Evolutionary conservation across 768 basidiomycete genomes (phyloP), one percentile per base, ranked within the genome.

Genomic region (Suillus sp.): DNA sequence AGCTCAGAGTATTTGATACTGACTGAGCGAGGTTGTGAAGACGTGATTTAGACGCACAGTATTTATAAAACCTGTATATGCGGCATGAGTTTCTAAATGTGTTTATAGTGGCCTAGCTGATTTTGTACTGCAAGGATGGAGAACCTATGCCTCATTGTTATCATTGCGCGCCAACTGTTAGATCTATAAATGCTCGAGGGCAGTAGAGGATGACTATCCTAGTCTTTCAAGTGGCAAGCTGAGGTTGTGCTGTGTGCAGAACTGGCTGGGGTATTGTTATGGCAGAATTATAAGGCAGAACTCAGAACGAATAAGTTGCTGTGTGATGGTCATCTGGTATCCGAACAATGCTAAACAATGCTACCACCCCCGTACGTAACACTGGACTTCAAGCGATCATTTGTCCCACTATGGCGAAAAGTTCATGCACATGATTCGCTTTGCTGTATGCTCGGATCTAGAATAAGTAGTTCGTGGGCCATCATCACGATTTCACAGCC

Each of bases 391-490:
- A 30, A 2, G 30, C 4, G 2, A 30, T 2, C 32, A 5, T 32
- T 32, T 32, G 7, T 32, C 8, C 32, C 32, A 40, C 40, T 38
- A 14, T 38, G 37, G 8, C 11, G n/a, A 22, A 22, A 45, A 47
- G 22, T 13, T 47, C 22, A 14, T n/a, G n/a, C n/a, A n/a, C n/a
- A n/a, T n/a, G n/a, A 25, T 47, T 13, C 22, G 13, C 22, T 14
- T n/a, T 47, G 45, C 45, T 47, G 45, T 47, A 47, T 47, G 22
- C 42, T 43, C 42, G 20, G n/a, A 45, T 45, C 43, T 43, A 34
- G 32, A 34, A 8, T 34, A n/a, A n/a, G n/a, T n/a, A 34, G 32
- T 8, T 34, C 7, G 32, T 7, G 30, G n/a, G 30, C 30, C 6
- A 34, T 34, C 32, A 8, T 34, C 32, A 34, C n/a, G n/a, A n/a